Evolutionary conservation across 2,329 filamentous ascomycete species (phyloP).

Genomic region (Calycina herbarum): DNA sequence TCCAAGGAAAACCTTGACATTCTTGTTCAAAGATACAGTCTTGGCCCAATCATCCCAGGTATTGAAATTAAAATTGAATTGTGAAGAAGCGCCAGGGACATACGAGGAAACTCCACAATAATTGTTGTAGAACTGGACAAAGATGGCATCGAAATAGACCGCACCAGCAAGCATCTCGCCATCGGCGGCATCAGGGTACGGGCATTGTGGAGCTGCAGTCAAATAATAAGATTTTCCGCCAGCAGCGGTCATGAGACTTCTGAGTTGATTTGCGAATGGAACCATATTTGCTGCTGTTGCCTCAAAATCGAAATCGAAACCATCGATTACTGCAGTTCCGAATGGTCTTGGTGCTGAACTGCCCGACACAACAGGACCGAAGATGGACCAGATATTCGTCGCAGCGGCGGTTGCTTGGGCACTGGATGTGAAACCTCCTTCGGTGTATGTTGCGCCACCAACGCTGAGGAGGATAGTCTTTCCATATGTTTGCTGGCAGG

Average conservation of each 20-base stretch:
- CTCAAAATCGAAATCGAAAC: constrained; percentile 78
- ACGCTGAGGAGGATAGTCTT: constrained; percentile 11
- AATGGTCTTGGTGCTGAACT: constrained; percentile 62
- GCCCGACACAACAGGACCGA: constrained; percentile 55
- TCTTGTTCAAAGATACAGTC: constrained; percentile 54
- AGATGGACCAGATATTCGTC: constrained; percentile 67
- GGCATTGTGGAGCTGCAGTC: constrained; percentile 67
- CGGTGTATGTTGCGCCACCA: constrained; percentile 59
- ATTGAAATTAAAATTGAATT: constrained; percentile 60
- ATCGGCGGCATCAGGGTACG: constrained; percentile 62
- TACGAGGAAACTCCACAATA: constrained; percentile 60
- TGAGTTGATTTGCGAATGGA: constrained; percentile 59
- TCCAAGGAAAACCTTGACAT: constrained; percentile 63
- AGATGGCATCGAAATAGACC: constrained; percentile 46
- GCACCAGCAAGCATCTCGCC: constrained; percentile 55
- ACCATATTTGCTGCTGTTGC: constrained; percentile 56
- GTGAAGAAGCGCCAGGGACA: constrained; percentile 43
- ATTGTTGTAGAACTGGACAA: constrained; percentile 48
- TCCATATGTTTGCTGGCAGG: constrained; percentile 5
- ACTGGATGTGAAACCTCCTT: constrained; percentile 62
- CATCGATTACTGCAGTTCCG: constrained; percentile 64
- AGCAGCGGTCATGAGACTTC: constrained; percentile 53
- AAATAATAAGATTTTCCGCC: constrained; percentile 56
- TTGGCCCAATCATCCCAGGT: constrained; percentile 68
- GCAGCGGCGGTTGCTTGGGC: constrained; percentile 56